Evolutionary conservation across 345 rosid genomes (phyloP), one percentile per base, ranked within the genome.

Genomic region (Populus pruinosa): DNA sequence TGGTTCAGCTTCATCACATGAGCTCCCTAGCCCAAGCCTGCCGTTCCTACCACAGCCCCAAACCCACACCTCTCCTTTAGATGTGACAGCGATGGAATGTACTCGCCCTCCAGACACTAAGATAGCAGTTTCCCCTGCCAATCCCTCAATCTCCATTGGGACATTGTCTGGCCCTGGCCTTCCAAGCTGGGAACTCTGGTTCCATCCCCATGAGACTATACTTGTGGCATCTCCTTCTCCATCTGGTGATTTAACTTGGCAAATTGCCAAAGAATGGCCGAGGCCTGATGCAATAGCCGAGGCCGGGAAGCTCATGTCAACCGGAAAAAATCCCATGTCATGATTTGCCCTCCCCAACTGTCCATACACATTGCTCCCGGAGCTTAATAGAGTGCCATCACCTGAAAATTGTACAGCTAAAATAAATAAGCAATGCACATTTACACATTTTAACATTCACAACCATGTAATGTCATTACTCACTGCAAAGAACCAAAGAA

Each of bases 41-140:
- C 98, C 97, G 71, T 87, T 90, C 82, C 85, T 88, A 29, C 99
- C 94, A 61, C 95, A 87, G 9, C 97, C 98, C 97, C 98, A 94
- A 47, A 83, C 90, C 97, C 95, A 93, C 74, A 89, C 82, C 86
- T 90, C 89, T 47, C 96, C 86, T 33, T 82, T 82, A 39, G 91
- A 85, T 5, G 94, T 90, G 69, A 91, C 81, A 79, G 88, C 87
- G 53, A 90, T 71, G 18, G 99, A 90, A 82, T 91, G 97, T 11
- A 71, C 98, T 65, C 97, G 91, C 55, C 98, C 99, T 44, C 88
- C 94, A 0, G 91, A 86, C 66, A 90, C 89, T 0, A 89, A 86
- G 23, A 86, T 63, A 62, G 87, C 87, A 61, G 10, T 83, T 78
- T 91, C 91, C 27, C 74, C 93, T 18, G 77, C 80, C 82, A 89